These are phyloP conservation scores for Physcomitrium patens DNA, from an alignment of 225 moss, liverwort and hornwort genomes.

Conservation along the genomic window DNA sequence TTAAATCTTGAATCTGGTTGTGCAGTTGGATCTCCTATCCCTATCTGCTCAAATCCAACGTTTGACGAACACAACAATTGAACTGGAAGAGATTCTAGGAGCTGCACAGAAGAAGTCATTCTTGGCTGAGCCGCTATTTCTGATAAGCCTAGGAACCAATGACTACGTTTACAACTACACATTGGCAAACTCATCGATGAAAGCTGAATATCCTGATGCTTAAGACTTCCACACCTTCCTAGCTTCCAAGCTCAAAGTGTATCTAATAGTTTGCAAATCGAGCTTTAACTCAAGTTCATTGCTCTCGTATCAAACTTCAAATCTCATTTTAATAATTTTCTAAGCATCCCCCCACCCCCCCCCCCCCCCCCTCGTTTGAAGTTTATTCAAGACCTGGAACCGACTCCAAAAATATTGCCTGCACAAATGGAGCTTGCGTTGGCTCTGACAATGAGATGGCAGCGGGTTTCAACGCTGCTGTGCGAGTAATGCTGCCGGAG, in stretches of 20 bases:
- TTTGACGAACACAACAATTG: constrained; percentile 29
- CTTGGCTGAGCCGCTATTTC: constrained; percentile 32
- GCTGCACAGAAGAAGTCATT: constrained; percentile 20
- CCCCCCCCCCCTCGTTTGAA: no score
- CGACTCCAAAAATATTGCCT: background rate
- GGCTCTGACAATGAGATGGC: constrained; percentile 58
- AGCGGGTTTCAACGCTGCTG: constrained; percentile 45
- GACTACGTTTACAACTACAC: constrained; percentile 76
- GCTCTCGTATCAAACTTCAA: background rate
- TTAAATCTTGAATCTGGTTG: background rate
- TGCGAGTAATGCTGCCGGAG: constrained; percentile 29
- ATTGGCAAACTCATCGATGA: constrained; percentile 28
- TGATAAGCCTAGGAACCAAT: constrained; percentile 50
- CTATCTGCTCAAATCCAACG: constrained; percentile 33
- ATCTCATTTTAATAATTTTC: no score
- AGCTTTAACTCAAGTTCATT: background rate
- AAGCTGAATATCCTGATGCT: constrained; percentile 23
- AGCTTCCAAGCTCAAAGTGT: constrained; percentile 29
- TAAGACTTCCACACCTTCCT: constrained; percentile 46
- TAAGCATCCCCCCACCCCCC: no score
- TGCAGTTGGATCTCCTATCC: constrained; percentile 34
- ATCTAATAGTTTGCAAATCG: constrained; percentile 36
- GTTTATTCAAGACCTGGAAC: no score
- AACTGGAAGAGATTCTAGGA: constrained; percentile 35
- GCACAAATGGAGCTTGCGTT: constrained; percentile 44